Base-by-base conservation (phyloP, 2,329 filamentous ascomycete species). In the Colletotrichum orchidophilum region DNA sequence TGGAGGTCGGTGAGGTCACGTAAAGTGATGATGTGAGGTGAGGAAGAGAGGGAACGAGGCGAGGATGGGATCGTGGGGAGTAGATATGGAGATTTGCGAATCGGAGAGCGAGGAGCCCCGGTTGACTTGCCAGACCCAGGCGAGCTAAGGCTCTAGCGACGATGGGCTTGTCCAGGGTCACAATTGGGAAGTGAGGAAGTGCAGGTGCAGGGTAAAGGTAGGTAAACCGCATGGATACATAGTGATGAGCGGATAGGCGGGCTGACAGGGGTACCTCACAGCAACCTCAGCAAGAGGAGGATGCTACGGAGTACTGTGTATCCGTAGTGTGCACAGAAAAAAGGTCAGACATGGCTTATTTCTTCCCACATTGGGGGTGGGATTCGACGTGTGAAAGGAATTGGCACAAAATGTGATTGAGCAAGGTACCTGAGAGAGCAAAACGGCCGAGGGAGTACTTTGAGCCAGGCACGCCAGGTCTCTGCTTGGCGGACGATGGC, bases 21-120 rank as follows among this genome's bases (percentile, higher is more conserved):
- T 55, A 29, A 49, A 29, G 15, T 35, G 69, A 53, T 11, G 65
- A 68, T 35, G 49, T 39, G 55, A 68, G 59, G 33, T 27, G 50
- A 66, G n/a, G 71, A 68, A 59, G 49, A 63, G 46, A 31, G 69
- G 61, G 60, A 60, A 64, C 54, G 57, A 62, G 71, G 64, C 31
- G 49, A 60, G 35, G 70, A 71, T 46, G 70, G 70, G 66, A 72
- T 72, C 70, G 67, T 68, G 57, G 68, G 62, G 62, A 63, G 63
- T 67, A 72, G 60, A 59, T 73, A 72, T 72, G 71, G 60, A 59
- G 68, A 62, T 62, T 64, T 68, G 39, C 62, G 58, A 66, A 62
- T 61, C 62, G 63, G 67, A 71, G 71, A 33, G 29, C 31, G 62
- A 63, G 62, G 55, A 66, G 70, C 26, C 54, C 31, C 49, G 55